Conservation (phyloP, 768 basidiomycete species). For the Tylopilus balloui region DNA sequence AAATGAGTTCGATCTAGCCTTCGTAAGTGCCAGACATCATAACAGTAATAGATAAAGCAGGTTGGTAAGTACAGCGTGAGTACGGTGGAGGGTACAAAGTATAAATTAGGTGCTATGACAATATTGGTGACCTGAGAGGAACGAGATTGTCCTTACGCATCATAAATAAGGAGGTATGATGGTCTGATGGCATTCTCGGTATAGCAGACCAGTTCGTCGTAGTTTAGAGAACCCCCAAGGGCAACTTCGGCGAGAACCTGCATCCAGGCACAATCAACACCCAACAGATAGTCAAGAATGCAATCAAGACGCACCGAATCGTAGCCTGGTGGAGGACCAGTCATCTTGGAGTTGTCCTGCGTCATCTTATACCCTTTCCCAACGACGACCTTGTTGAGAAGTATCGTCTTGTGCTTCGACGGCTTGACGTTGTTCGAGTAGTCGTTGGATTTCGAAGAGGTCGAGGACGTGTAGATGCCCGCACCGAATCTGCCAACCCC, state of each 20-base stretch:
- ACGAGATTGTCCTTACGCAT: conserved; percentile 30
- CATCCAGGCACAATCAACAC: background rate
- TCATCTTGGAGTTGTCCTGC: conserved; percentile 51
- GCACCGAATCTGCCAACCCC: conserved; percentile 50
- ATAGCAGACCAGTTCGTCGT: conserved; percentile 70
- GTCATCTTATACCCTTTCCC: conserved; percentile 66
- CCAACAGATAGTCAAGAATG: background rate
- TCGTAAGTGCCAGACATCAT: background rate
- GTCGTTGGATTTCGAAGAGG: conserved; percentile 77
- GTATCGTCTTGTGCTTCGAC: conserved; percentile 56
- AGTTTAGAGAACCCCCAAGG: conserved; percentile 60
- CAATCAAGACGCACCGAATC: conserved; percentile 50
- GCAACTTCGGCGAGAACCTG: conserved; percentile 59
- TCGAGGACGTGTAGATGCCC: conserved; percentile 72
- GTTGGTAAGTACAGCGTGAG: background rate
- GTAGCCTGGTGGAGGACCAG: conserved; percentile 56
- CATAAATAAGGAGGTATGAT: conserved; percentile 68
- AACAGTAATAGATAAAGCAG: conserved; percentile 8
- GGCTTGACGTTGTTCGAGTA: conserved; percentile 58
- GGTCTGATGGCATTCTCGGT: conserved; percentile 67
- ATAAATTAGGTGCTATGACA: conserved; percentile 2
- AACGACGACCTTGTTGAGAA: conserved; percentile 72
- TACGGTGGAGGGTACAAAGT: background rate
- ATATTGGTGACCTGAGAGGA: background rate
- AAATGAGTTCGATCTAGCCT: no score